Evolutionary conservation across 2,329 filamentous ascomycete species (phyloP).

Genomic region (Fusarium temperatum): DNA sequence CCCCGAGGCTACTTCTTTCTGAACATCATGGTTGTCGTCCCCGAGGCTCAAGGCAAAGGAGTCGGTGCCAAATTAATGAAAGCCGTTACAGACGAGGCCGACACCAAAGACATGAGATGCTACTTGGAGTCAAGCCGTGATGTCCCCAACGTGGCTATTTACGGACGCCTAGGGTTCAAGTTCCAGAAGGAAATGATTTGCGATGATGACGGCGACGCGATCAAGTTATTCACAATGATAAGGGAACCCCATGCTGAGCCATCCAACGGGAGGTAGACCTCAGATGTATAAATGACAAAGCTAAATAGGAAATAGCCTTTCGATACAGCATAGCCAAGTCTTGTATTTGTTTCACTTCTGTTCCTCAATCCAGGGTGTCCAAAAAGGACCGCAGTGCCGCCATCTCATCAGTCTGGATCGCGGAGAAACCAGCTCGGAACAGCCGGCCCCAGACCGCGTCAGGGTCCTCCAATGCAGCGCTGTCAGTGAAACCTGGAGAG

Average conservation of each 20-base stretch:
- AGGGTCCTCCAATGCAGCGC: neutral
- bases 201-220: conserved; percentile 66
- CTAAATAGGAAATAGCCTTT: neutral
- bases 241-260: conserved; percentile 47
- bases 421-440: neutral
- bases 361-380: neutral
- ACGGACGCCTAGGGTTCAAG: conserved; percentile 74
- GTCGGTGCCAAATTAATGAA: conserved; percentile 72
- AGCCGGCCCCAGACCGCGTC: neutral
- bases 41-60: conserved; percentile 71
- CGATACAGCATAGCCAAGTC: neutral
- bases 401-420: neutral
- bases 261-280: neutral
- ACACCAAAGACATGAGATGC: conserved; percentile 70
- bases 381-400: neutral
- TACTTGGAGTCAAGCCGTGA: conserved; percentile 77
- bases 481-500: neutral
- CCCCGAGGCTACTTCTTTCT: conserved; percentile 77
- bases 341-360: fast-evolving
- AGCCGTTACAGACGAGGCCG: conserved; percentile 69
- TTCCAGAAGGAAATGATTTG: conserved; percentile 73
- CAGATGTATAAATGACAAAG: too few relatives aligned
- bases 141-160: conserved; percentile 75
- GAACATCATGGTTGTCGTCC: conserved; percentile 76
- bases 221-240: conserved; percentile 61